phyloP scores from a whole-genome alignment of 306 rosid species.

The Chamaecrista fasciculata region DNA sequence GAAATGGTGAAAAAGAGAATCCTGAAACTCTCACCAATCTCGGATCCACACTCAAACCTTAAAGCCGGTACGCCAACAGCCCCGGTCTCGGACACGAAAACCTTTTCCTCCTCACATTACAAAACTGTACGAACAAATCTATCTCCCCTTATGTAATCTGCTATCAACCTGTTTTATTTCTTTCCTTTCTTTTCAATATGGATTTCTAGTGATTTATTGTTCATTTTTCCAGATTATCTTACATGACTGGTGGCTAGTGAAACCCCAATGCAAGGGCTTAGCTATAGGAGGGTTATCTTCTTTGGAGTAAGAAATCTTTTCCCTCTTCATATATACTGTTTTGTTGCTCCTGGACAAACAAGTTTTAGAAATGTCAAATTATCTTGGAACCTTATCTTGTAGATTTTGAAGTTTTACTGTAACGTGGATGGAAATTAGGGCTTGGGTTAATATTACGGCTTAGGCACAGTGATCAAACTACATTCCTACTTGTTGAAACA shows the following conservation, averaged over 20 bases:
- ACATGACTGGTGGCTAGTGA: slow-evolving; percentile 46
- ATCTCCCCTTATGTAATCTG: not conserved
- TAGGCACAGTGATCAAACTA: not conserved
- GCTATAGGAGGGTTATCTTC: slow-evolving; percentile 41
- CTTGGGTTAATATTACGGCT: not conserved
- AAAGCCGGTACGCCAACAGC: not conserved
- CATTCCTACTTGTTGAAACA: not conserved
- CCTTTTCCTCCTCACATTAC: not conserved
- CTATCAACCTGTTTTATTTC: not conserved
- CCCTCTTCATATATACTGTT: too few species aligned
- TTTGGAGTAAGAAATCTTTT: slow-evolving; percentile 7
- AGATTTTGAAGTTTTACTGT: not conserved
- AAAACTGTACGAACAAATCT: not conserved
- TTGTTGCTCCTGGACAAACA: not conserved
- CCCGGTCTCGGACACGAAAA: slow-evolving; percentile 4
- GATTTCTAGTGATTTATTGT: not conserved
- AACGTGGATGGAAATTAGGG: not conserved
- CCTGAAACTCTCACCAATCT: not conserved
- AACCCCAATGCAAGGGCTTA: slow-evolving; percentile 35
- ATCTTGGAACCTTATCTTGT: not conserved
- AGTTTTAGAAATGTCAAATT: not conserved
- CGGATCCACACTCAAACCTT: not conserved
- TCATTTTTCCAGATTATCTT: slow-evolving; percentile 30
- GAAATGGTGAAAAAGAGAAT: not conserved
- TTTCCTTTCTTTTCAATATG: not conserved